phyloP scores from a whole-genome alignment of 352 stramenopile genomes.

The Elongisporangium undulatum region DNA sequence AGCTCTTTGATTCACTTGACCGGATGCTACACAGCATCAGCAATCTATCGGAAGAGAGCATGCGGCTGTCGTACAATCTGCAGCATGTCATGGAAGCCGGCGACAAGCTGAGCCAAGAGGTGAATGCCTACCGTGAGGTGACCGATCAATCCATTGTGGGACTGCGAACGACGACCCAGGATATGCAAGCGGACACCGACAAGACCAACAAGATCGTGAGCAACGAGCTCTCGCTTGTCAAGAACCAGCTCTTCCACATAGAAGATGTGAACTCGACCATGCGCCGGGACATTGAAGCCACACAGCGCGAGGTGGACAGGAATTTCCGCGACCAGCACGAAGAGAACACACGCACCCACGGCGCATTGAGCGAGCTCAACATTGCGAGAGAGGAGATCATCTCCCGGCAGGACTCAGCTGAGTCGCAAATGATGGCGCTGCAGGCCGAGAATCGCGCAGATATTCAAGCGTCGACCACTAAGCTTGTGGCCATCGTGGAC shows the following conservation, averaged over 20 bases:
- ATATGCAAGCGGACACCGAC: slow-evolving; percentile 40
- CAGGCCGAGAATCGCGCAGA: slow-evolving; percentile 71
- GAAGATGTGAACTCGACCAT: slow-evolving; percentile 61
- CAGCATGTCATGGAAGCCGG: slow-evolving; percentile 47
- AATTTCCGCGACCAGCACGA: slow-evolving; percentile 51
- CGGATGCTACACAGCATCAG: slow-evolving; percentile 60
- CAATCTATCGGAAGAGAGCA: slow-evolving; percentile 66
- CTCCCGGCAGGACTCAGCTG: slow-evolving; percentile 45
- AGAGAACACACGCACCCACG: slow-evolving; percentile 45
- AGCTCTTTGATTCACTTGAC: slow-evolving; percentile 65
- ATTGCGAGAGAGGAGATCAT: slow-evolving; percentile 45
- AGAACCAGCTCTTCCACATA: slow-evolving; percentile 75
- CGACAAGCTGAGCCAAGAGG: slow-evolving; percentile 37
- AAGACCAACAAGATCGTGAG: slow-evolving; percentile 46
- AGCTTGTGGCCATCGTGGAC: slow-evolving; percentile 65
- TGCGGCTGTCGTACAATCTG: slow-evolving; percentile 61
- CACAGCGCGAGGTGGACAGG: slow-evolving; percentile 45
- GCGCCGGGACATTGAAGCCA: slow-evolving; percentile 54
- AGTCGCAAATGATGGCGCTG: slow-evolving; percentile 60
- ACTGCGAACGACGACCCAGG: slow-evolving; percentile 35
- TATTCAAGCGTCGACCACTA: slow-evolving; percentile 57
- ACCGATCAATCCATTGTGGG: slow-evolving; percentile 30
- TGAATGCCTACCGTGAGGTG: slow-evolving; percentile 37
- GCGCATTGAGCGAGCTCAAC: slow-evolving; percentile 34
- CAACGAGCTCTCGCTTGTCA: slow-evolving; percentile 57